Percentiles rank a stretch among this genome's conserved stretches.
Conservation (phyloP, 73 alveolate species). For the Uronychia setigera region DNA sequence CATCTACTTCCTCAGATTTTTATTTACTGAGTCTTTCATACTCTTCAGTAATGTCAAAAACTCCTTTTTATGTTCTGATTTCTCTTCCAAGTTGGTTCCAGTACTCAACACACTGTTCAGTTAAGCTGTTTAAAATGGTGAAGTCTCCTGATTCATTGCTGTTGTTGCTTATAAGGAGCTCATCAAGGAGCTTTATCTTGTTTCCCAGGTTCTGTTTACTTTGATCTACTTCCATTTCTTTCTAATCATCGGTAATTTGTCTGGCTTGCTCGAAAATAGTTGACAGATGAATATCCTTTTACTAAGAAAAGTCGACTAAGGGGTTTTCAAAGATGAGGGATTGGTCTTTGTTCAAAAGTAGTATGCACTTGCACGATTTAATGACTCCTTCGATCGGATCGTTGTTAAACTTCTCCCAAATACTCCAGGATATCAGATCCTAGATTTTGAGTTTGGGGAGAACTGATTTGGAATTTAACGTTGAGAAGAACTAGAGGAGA, state of each 20-base stretch:
- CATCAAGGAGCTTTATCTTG: background rate
- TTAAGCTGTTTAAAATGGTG: too few species aligned
- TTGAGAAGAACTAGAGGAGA: constrained; percentile 31
- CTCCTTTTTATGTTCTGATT: constrained; percentile 30
- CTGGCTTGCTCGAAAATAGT: background rate
- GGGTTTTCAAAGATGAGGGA: too few species aligned
- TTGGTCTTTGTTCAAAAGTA: too few species aligned
- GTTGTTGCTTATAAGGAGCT: too few species aligned
- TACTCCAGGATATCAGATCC: constrained; percentile 59
- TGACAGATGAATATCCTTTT: too few species aligned
- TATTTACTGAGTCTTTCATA: constrained; percentile 27
- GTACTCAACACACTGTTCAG: constrained; percentile 37
- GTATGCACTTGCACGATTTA: too few species aligned
- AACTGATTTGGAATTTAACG: too few species aligned
- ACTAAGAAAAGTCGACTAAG: too few species aligned
- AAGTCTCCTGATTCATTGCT: too few species aligned
- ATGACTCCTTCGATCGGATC: constrained; percentile 59
- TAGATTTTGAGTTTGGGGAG: constrained; percentile 25
- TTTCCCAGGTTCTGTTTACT: background rate
- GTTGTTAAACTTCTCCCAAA: constrained; percentile 29
- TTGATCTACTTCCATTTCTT: background rate
- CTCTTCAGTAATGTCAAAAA: constrained; percentile 51
- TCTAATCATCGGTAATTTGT: background rate
- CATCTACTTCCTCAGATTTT: constrained; percentile 1
- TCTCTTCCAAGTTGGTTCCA: constrained; percentile 60